These are phyloP conservation scores for Hypoxylon sp. DNA, from an alignment of 2,329 filamentous ascomycete species.

Conservation along the genomic window DNA sequence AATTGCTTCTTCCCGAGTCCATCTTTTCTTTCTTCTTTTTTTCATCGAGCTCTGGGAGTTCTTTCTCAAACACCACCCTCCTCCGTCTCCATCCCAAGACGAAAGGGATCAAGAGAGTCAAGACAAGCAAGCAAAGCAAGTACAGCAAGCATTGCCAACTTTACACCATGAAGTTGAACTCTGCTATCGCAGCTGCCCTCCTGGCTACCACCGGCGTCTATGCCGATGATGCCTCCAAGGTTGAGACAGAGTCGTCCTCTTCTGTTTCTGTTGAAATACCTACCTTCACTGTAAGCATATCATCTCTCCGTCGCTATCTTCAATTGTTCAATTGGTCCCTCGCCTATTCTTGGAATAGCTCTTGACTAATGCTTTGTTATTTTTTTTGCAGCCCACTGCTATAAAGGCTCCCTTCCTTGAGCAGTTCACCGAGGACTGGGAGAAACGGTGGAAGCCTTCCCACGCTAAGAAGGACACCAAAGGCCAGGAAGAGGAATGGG, in stretches of 20 bases:
- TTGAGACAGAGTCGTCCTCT: slow-evolving; percentile 67
- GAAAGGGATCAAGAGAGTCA: slow-evolving; percentile 36
- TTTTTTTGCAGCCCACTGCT: slow-evolving; percentile 77
- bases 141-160: slow-evolving; percentile 24
- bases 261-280: slow-evolving; percentile 76
- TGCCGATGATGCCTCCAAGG: slow-evolving; percentile 73
- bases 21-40: slow-evolving; percentile 50
- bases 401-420: slow-evolving; percentile 96
- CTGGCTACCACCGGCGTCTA: slow-evolving; percentile 78
- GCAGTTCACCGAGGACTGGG: slow-evolving; percentile 98
- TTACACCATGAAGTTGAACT: slow-evolving; percentile 85
- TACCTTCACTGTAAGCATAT: slow-evolving; percentile 84
- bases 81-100: slow-evolving; percentile 39
- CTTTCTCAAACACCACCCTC: slow-evolving; percentile 49
- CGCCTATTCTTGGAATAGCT: slow-evolving; percentile 6
- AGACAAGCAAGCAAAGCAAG: slow-evolving; percentile 17
- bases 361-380: slow-evolving; percentile 25
- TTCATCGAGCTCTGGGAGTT: slow-evolving; percentile 59
- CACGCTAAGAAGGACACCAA: slow-evolving; percentile 92
- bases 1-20: slow-evolving; percentile 43
- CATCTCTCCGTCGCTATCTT: not conserved
- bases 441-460: slow-evolving; percentile 91
- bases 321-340: slow-evolving; percentile 15
- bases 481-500: slow-evolving; percentile 93
- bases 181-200: slow-evolving; percentile 82